Evolutionary conservation across 306 rosid genomes (phyloP).

Genomic region (Glycine soja): DNA sequence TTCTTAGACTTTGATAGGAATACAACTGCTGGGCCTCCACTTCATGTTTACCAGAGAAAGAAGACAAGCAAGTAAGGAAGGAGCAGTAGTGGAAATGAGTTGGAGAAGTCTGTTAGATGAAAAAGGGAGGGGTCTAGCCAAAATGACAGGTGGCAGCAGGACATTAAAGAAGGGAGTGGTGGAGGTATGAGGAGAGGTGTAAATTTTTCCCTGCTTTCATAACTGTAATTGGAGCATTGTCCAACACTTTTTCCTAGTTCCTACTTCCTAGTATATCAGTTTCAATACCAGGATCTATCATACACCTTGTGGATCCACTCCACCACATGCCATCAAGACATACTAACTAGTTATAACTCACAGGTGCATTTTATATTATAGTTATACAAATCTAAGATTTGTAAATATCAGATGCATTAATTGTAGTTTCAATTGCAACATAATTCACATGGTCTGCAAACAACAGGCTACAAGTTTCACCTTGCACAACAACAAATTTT

Average conservation of each 20-base stretch:
- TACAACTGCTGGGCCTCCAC: background rate
- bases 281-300: background rate
- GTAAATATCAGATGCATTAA: background rate
- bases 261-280: background rate
- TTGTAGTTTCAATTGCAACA: background rate
- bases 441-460: conserved; percentile 18
- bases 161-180: background rate
- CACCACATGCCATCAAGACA: background rate
- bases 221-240: background rate
- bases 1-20: background rate
- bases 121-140: background rate
- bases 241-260: background rate
- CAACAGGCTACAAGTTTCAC: conserved; percentile 26
- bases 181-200: background rate
- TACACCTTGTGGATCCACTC: background rate
- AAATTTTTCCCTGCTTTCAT: background rate
- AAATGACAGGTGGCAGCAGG: conserved; percentile 4
- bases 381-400: conserved; percentile 7
- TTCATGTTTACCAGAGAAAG: background rate
- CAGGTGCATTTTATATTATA: background rate
- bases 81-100: conserved; percentile 3
- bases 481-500: background rate
- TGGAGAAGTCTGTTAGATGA: background rate
- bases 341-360: background rate
- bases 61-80: background rate